Evolutionary conservation across 176 grass and related monocot genomes (phyloP).

Genomic region (Chloris gayana): DNA sequence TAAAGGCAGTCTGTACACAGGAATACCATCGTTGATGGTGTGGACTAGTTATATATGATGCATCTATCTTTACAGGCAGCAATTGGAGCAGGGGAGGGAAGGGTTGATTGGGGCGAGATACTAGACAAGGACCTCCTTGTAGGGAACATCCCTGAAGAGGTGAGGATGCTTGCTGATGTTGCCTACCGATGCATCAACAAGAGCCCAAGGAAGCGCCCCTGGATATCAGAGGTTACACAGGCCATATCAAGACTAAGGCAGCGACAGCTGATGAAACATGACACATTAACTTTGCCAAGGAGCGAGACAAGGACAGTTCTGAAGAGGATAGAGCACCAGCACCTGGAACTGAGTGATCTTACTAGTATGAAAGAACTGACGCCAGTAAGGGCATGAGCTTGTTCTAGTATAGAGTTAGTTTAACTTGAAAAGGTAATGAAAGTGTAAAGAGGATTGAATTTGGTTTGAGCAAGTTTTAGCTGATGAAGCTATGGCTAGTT

Average conservation of each 20-base stretch:
- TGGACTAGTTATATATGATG: slow-evolving; percentile 13
- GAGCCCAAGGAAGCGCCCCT: slow-evolving; percentile 81
- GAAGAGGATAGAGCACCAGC: slow-evolving; percentile 74
- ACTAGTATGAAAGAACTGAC: slow-evolving; percentile 62
- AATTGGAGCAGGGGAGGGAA: slow-evolving; percentile 69
- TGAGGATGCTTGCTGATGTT: slow-evolving; percentile 74
- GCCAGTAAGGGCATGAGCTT: slow-evolving; percentile 43
- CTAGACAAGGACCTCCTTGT: slow-evolving; percentile 72
- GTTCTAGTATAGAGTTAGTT: slow-evolving; percentile 15
- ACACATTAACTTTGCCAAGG: slow-evolving; percentile 40
- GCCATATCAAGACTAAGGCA: slow-evolving; percentile 75
- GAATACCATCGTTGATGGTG: not conserved
- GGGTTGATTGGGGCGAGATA: slow-evolving; percentile 87
- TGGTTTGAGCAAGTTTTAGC: slow-evolving; percentile 10
- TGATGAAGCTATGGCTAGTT: slow-evolving; percentile 37
- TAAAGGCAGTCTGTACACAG: not conserved
- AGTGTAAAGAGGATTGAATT: slow-evolving; percentile 32
- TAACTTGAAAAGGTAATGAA: not conserved
- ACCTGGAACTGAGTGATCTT: slow-evolving; percentile 78
- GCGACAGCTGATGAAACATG: slow-evolving; percentile 48
- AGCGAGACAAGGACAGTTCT: slow-evolving; percentile 59
- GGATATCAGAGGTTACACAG: slow-evolving; percentile 74
- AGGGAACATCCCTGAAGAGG: slow-evolving; percentile 59
- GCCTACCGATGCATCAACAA: slow-evolving; percentile 83
- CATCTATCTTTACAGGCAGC: slow-evolving; percentile 60